These are phyloP conservation scores for Candida silvatica DNA, from an alignment of 805 yeast species.

Conservation along the genomic window DNA sequence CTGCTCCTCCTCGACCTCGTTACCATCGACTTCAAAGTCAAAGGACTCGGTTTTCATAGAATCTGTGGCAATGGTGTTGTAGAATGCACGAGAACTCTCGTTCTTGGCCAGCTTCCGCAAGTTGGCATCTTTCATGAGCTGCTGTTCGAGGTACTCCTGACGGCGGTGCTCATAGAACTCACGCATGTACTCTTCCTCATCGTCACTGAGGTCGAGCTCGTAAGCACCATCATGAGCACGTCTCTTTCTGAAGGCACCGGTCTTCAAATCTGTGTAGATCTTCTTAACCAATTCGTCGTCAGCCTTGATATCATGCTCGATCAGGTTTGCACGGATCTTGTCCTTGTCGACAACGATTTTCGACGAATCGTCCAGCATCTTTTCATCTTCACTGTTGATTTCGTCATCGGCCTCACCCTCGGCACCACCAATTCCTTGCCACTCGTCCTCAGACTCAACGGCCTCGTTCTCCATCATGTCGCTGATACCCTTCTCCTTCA, in stretches of 20 bases:
- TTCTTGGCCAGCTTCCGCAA: conserved; percentile 36
- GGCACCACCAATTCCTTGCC: conserved; percentile 71
- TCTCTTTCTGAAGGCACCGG: conserved; percentile 58
- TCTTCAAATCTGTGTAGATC: conserved; percentile 62
- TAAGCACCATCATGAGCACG: conserved; percentile 42
- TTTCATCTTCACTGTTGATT: conserved; percentile 69
- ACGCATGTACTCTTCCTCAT: conserved; percentile 49
- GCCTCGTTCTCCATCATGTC: conserved; percentile 74
- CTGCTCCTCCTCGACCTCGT: conserved; percentile 16
- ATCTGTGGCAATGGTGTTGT: conserved; percentile 41
- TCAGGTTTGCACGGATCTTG: conserved; percentile 47
- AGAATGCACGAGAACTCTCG: conserved; percentile 58
- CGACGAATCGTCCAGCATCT: conserved; percentile 65
- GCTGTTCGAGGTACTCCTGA: conserved; percentile 38
- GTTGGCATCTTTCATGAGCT: conserved; percentile 35
- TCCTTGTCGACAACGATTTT: conserved; percentile 48
- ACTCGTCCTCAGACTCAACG: conserved; percentile 84
- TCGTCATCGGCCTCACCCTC: conserved; percentile 53
- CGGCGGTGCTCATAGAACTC: conserved; percentile 26
- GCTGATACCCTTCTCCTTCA: conserved; percentile 50
- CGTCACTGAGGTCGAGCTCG: conserved; percentile 64
- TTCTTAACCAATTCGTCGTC: conserved; percentile 60
- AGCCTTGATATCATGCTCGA: conserved; percentile 49
- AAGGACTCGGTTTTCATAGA: conserved; percentile 21
- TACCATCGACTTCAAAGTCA: conserved; percentile 17